A percentile compares a stretch with the other conserved stretches of the same genome.
Evolutionary conservation across 352 stramenopile species (phyloP).

Genomic region (Saprolegnia parasitica): DNA sequence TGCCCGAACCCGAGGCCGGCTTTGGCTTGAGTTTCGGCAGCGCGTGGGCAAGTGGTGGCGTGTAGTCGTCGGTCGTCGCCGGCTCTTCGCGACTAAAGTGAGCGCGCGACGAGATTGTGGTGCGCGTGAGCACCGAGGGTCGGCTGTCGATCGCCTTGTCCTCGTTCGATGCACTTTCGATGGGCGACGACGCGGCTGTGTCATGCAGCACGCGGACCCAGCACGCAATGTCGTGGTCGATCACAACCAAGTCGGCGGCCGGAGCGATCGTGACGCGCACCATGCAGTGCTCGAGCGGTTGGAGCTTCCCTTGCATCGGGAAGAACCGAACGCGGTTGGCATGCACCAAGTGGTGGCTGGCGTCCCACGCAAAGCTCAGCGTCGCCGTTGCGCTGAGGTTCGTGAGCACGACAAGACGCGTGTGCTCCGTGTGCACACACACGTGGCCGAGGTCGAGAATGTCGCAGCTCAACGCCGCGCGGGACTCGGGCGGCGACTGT

Average conservation of each 20-base stretch:
- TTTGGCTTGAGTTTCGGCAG: conserved; percentile 8
- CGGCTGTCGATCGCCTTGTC: conserved; percentile 24
- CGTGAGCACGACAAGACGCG: conserved; percentile 47
- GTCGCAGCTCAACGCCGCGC: conserved; percentile 48
- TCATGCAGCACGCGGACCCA: conserved; percentile 36
- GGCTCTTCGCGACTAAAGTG: conserved; percentile 12
- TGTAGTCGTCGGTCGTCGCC: not conserved
- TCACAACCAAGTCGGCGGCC: conserved; percentile 40
- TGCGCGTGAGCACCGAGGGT: conserved; percentile 19
- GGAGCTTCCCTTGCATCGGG: conserved; percentile 46
- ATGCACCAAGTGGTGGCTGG: conserved; percentile 45
- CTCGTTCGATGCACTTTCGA: not conserved
- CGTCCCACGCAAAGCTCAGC: conserved; percentile 55
- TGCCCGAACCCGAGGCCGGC: not conserved
- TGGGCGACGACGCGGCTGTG: not conserved
- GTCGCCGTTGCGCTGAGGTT: conserved; percentile 34
- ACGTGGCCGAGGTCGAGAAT: conserved; percentile 59
- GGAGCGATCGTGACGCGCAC: conserved; percentile 50
- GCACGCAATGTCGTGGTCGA: conserved; percentile 68
- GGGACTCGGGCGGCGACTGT: conserved; percentile 32
- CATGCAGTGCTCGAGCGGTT: conserved; percentile 43
- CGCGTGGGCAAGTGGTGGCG: not conserved
- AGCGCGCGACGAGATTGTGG: conserved; percentile 15
- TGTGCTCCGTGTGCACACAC: conserved; percentile 43
- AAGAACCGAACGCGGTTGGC: conserved; percentile 47